phyloP scores from a whole-genome alignment of 1,284 basidiomycete genomes.

The Ustilago vetiveriae region DNA sequence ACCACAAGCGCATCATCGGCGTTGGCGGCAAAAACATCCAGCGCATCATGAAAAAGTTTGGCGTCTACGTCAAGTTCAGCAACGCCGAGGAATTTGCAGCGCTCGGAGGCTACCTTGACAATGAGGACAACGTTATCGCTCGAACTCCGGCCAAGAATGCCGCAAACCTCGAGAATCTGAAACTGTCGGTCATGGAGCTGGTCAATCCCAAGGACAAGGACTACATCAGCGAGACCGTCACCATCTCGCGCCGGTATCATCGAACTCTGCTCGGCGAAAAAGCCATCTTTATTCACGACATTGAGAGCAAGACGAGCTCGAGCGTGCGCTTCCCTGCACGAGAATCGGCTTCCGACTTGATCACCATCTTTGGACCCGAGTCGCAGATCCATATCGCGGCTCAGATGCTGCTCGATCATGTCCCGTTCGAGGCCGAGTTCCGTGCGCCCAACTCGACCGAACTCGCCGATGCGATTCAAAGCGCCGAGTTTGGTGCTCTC shows the following conservation, averaged over 20 bases:
- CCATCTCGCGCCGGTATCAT: constrained; percentile 92
- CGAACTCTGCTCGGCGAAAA: constrained; percentile 94
- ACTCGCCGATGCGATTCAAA: constrained; percentile 77
- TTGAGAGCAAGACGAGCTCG: constrained; percentile 95
- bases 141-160: constrained; percentile 98
- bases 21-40: constrained; percentile 98
- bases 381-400: constrained; percentile 95
- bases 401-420: constrained; percentile 92
- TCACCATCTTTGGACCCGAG: constrained; percentile 94
- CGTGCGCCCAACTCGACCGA: constrained; percentile 82
- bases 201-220: constrained; percentile 98
- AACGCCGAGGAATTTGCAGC: constrained; percentile 97
- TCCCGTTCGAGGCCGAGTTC: constrained; percentile 96
- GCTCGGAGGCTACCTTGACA: constrained; percentile 93
- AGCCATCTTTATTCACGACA: constrained; percentile 94
- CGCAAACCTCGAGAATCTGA: constrained; percentile 91
- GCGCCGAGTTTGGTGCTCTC: constrained; percentile 82
- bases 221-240: constrained; percentile 90
- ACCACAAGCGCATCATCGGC: constrained; percentile 99
- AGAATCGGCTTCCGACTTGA: constrained; percentile 88
- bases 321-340: constrained; percentile 93
- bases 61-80: constrained; percentile 99
- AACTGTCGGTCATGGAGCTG: constrained; percentile 95
- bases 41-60: constrained; percentile 99
- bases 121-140: constrained; percentile 97